Base-by-base conservation (phyloP, 176 grass and related monocot species). In the Oryza nivara region DNA sequence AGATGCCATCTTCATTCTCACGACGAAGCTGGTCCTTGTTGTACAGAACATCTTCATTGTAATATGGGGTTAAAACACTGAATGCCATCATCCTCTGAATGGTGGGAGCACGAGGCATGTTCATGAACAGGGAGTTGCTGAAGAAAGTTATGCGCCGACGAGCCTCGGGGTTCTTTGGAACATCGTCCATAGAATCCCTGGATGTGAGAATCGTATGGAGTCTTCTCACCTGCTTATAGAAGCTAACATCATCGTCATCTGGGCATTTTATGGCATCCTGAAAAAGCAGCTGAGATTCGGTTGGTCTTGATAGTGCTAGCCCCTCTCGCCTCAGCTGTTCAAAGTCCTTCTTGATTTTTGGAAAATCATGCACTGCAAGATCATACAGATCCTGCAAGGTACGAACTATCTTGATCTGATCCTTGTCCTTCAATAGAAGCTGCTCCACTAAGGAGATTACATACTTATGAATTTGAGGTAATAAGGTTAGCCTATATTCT, bases 101-200 rank as follows among this genome's bases (percentile, higher is more conserved):
- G 68, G 72, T 79, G 32, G 93, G 93, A 77, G 96, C 96, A 45
- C 96, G 93, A 30, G 93, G 96, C 93, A 98, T 98, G 86, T 93
- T 98, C 96, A 98, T 98, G 89, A 98, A 98, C 11, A 98, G 86
- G 73, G 96, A 98, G 78, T 98, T 98, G 87, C 93, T 98, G 93
- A 98, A 98, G 91, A 98, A 98, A 65, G 93, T 65, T 80, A 98
- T 95, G 45, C 96, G 87, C 32, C 96, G 89, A 65, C 71, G 83
- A 60, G 93, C 96, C 91, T 98, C 96, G 0, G 91, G 87, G 70
- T 98, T 94, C 86, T 90, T 98, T 6, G 96, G 93, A 68, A 98
- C 75, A 80, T 92, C 80, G 38, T 92, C 90, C 96, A 95, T 98
- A 52, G 96, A 90, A 95, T 95, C 96, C 52, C 91, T 92, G 71